Evolutionary conservation across 78 protist genomes (phyloP).

Genomic region (Planoprotostelium fungivorum): DNA sequence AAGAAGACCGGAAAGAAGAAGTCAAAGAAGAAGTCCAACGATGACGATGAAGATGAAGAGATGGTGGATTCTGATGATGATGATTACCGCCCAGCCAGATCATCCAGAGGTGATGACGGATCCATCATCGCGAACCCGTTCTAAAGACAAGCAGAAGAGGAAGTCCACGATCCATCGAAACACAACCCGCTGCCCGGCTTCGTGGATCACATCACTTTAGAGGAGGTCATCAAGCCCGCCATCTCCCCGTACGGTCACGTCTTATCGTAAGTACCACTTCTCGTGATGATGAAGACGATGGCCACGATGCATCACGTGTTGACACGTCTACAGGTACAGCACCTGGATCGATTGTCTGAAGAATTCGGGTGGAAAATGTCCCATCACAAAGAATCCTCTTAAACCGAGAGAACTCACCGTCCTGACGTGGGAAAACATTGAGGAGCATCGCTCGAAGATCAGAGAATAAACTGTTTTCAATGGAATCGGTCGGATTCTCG

Average conservation of each 20-base stretch:
- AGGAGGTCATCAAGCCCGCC: constrained; percentile 33
- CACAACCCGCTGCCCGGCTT: constrained; percentile 49
- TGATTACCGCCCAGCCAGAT: background rate
- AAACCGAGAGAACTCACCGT: constrained; percentile 7
- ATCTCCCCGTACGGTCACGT: constrained; percentile 63
- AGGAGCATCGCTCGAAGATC: background rate
- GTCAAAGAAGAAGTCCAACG: background rate
- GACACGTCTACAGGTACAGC: constrained; percentile 7
- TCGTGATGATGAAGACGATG: background rate
- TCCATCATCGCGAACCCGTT: background rate
- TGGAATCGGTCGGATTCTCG: too few relatives aligned
- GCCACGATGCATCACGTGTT: background rate
- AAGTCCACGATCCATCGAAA: background rate
- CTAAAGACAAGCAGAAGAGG: background rate
- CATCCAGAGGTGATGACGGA: background rate
- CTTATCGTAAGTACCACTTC: background rate
- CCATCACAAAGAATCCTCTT: constrained; percentile 27
- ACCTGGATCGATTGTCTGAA: constrained; percentile 24
- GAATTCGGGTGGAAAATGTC: constrained; percentile 20
- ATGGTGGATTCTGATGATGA: background rate
- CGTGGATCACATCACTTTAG: constrained; percentile 45
- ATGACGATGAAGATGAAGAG: background rate
- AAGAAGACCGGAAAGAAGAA: background rate
- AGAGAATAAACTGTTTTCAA: background rate
- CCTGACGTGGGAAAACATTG: constrained; percentile 52